Base-by-base conservation (phyloP, 768 basidiomycete species). In the Tulasnella sp. region DNA sequence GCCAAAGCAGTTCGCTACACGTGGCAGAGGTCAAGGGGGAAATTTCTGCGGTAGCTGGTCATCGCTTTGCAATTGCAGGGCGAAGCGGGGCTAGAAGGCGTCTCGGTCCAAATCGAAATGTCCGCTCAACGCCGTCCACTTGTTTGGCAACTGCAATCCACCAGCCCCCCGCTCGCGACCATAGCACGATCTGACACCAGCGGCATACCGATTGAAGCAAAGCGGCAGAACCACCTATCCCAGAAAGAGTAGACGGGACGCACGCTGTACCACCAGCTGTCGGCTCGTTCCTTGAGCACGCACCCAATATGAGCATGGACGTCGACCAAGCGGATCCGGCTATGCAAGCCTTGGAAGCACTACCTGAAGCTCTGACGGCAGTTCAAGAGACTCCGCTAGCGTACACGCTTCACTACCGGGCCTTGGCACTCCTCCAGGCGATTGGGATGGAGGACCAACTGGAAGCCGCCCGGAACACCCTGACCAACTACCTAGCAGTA, bases 351-450 rank as follows among this genome's bases (percentile, higher is more conserved):
- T 54, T 77, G 7, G 77, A 77, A 34, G 54, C 40, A 7, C 54
- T 77, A 15, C 40, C 76, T 29, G 42, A 17, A 19, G 38, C 76
- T 58, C 29, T 77, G 0, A 67, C 76, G 36, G 19, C 31, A 11
- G 77, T 77, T n/a, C 34, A 37, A 31, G 74, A 77, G 64, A 75
- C 38, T 19, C 77, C 77, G 19, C 25, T 76, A 58, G 54, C 77
- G 39, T 76, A 77, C 49, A 49, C 19, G 19, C 67, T 77, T 11
- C 77, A 78, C 34, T 78, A 78, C 49, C 64, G 77, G 42, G 31
- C 36, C n/a, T 14, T 78, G 17, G 49, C 1, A 7, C 75, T 77
- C 25, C n/a, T 49, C 36, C 3, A 70, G 22, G 22, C 49, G 19
- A 40, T 67, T 19, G 67, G 77, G 8, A 38, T 77, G 37, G 67